Evolutionary conservation across 2,329 filamentous ascomycete genomes (phyloP), one percentile per base, ranked within the genome.

Genomic region (Paecilomyces sp.): DNA sequence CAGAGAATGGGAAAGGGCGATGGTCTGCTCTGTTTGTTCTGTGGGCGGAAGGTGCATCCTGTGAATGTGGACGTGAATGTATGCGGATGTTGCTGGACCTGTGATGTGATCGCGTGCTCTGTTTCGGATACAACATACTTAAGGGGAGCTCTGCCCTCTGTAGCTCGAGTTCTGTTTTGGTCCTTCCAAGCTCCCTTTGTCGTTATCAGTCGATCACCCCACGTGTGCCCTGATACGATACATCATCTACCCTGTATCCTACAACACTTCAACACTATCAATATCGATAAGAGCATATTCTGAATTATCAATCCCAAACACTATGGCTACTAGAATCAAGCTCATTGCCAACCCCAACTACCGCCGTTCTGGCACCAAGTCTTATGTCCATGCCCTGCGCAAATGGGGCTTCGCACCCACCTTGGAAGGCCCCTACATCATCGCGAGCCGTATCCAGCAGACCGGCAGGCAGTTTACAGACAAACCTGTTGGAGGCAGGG

Each of bases 391-490:
- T 64, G 73, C 83, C 8, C 73, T 89, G 65, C 82, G 82, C 69
- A 87, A 86, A 70, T 89, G 83, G 70, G 79, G 82, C 60, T 85
- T 89, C 68, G 74, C 80, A 24, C 85, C 87, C 34, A 88, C 86
- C 60, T 77, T 82, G 62, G 80, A 82, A 1, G 86, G 87, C 3
- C 87, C 85, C 7, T 90, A 85, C 73, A 79, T 79, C 63, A 77
- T 83, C 62, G 72, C 78, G 61, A 77, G 79, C 31, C 75, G 77
- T 34, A 68, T 81, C 58, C 72, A 79, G 30, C 78, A 85, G 62
- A 78, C 79, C 47, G 80, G 80, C 22, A 76, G 80, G 53, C 75
- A 79, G 56, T 75, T 77, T 60, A 76, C 79, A 12, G 71, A 74
- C 56, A 76, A 76, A 57, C 71, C 75, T 1, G 65, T 82, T 11